These are phyloP conservation scores for Pneumocystis wakefieldiae DNA, from an alignment of 1,139 yeast genomes.

Conservation along the genomic window DNA sequence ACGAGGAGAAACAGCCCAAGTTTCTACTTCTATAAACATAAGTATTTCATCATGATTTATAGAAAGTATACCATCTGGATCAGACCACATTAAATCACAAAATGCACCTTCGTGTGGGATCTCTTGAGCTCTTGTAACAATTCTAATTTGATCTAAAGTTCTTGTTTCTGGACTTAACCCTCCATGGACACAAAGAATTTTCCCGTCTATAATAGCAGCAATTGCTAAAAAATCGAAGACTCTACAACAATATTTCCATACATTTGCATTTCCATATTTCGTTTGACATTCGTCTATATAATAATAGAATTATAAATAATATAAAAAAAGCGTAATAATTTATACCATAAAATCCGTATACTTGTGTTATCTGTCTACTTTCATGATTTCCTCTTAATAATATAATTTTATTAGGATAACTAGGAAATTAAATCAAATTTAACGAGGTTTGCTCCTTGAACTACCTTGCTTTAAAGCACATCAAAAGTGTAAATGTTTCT, in stretches of 20 bases:
- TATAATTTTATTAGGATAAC: slow-evolving; percentile 70
- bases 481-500: slow-evolving; percentile 79
- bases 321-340: slow-evolving; percentile 13
- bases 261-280: slow-evolving; percentile 90
- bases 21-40: slow-evolving; percentile 49
- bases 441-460: background rate
- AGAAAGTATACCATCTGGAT: slow-evolving; percentile 44
- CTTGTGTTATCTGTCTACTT: slow-evolving; percentile 88
- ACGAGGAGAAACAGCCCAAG: slow-evolving; percentile 97
- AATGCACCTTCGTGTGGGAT: slow-evolving; percentile 99
- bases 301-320: background rate
- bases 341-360: slow-evolving; percentile 67
- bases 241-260: slow-evolving; percentile 94
- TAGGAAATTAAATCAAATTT: background rate
- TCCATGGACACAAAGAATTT: slow-evolving; percentile 86
- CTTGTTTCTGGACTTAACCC: slow-evolving; percentile 96
- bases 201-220: slow-evolving; percentile 91
- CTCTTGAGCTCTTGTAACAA: slow-evolving; percentile 91
- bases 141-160: slow-evolving; percentile 91
- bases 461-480: slow-evolving; percentile 59
- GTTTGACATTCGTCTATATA: slow-evolving; percentile 56
- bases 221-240: slow-evolving; percentile 84
- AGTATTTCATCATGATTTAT: background rate
- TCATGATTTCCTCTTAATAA: slow-evolving; percentile 90
- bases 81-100: slow-evolving; percentile 94